Percentiles rank a stretch among this genome's conserved stretches.
Conservation (phyloP, 192 early-diverging fungal species). For the Backusella liffmaniae region DNA sequence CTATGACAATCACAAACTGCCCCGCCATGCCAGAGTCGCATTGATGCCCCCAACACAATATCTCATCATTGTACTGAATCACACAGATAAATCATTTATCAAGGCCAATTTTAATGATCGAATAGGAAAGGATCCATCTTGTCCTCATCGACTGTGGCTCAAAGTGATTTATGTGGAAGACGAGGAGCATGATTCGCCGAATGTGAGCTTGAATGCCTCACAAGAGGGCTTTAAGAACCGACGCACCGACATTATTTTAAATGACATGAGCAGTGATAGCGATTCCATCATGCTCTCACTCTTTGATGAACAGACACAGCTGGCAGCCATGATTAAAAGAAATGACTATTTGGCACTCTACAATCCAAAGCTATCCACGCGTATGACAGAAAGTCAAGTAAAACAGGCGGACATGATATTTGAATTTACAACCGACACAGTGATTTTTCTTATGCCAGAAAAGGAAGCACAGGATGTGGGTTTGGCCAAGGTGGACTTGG, state of each 20-base stretch:
- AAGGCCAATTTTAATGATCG: conserved; percentile 3
- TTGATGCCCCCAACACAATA: conserved; percentile 8
- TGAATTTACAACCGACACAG: conserved; percentile 17
- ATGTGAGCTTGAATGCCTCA: neutral
- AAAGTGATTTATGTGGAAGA: conserved; percentile 21
- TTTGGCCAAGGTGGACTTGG: conserved; percentile 10
- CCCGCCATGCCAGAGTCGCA: neutral
- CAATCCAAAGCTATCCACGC: conserved; percentile 8
- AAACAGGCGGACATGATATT: neutral
- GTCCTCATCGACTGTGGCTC: conserved; percentile 10
- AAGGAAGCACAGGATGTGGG: conserved; percentile 15
- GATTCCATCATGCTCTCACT: conserved; percentile 5
- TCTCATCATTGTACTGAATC: conserved; percentile 12
- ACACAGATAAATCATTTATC: conserved; percentile 13
- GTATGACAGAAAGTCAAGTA: conserved; percentile 1
- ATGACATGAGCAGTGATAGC: conserved; percentile 14
- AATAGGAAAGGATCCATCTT: neutral
- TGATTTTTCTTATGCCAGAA: conserved; percentile 31
- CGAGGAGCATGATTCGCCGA: neutral
- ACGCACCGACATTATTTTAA: conserved; percentile 6
- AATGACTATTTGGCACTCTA: conserved; percentile 26
- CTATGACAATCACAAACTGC: neutral
- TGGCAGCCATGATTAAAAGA: conserved; percentile 8
- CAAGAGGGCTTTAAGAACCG: neutral
- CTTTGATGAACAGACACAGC: conserved; percentile 19